Evolutionary conservation across 208 protist genomes (phyloP).

Genomic region (Leishmania gerbilli): DNA sequence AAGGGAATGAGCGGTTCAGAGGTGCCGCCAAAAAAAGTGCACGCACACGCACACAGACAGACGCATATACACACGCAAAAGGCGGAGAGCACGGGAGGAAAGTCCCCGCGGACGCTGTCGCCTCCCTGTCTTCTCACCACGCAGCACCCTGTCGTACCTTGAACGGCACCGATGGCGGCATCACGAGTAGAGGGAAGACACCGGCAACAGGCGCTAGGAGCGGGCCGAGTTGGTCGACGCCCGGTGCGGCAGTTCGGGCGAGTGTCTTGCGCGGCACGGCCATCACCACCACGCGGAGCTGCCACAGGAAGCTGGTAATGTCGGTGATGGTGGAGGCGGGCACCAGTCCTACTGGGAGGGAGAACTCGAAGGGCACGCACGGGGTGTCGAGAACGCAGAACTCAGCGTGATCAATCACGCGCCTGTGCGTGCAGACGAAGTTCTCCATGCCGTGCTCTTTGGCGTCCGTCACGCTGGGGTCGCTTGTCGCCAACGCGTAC

Average conservation of each 20-base stretch:
- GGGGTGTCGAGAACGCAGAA: conserved; percentile 29
- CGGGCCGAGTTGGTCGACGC: conserved; percentile 18
- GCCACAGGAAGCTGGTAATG: conserved; percentile 33
- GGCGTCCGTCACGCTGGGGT: conserved; percentile 17
- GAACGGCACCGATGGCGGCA: conserved; percentile 16
- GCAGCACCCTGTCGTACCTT: conserved; percentile 19
- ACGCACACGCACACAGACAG: too few species aligned
- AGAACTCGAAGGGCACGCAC: conserved; percentile 32
- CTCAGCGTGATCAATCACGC: conserved; percentile 21
- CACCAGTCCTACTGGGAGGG: conserved; percentile 22
- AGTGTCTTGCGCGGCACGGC: conserved; percentile 22
- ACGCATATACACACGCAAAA: not conserved
- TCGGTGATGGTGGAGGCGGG: conserved; percentile 30
- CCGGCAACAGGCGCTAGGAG: conserved; percentile 21
- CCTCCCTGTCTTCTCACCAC: not conserved
- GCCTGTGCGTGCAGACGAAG: conserved; percentile 27
- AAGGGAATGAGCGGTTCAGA: not conserved
- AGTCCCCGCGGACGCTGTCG: too few species aligned
- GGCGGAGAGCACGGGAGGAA: not conserved
- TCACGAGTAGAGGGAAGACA: conserved; percentile 30
- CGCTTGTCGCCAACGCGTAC: conserved; percentile 14
- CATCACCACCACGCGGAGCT: conserved; percentile 28
- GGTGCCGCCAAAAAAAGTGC: not conserved
- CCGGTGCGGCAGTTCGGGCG: conserved; percentile 5
- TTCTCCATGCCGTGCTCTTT: conserved; percentile 28